These are phyloP conservation scores for Cutaneotrichosporon cyanovorans DNA, from an alignment of 1,284 basidiomycete species.

Conservation along the genomic window DNA sequence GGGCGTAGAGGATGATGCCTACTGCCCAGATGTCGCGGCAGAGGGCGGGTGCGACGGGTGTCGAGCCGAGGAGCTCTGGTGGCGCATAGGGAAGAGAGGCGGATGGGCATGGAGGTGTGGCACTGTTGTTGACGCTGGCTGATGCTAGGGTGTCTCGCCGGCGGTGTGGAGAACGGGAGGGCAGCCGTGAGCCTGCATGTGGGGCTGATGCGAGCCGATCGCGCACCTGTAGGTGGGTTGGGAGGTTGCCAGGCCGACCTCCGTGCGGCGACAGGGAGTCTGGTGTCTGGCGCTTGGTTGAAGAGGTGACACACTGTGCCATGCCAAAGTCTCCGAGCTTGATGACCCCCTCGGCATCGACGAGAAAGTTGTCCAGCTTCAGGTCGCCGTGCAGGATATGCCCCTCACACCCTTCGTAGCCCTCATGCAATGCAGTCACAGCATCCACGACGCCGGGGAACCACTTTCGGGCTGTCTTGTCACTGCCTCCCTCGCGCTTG, in stretches of 20 bases:
- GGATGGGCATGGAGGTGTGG: conserved; percentile 52
- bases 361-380: conserved; percentile 93
- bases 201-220: conserved; percentile 1
- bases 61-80: conserved; percentile 61
- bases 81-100: conserved; percentile 86
- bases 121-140: background rate
- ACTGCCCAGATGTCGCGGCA: conserved; percentile 90
- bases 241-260: conserved; percentile 1
- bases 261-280: conserved; percentile 1
- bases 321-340: conserved; percentile 44
- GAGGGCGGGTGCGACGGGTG: conserved; percentile 37
- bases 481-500: conserved; percentile 50
- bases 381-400: conserved; percentile 81
- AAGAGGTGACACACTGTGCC: conserved; percentile 20
- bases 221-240: background rate
- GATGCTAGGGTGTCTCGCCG: conserved; percentile 8
- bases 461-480: conserved; percentile 74
- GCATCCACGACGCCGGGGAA: conserved; percentile 85
- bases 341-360: conserved; percentile 65
- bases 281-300: background rate
- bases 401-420: conserved; percentile 49
- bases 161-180: conserved; percentile 7
- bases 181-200: background rate
- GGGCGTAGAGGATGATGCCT: conserved; percentile 74
- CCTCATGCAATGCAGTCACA: conserved; percentile 73